These are phyloP conservation scores for Carex parvula DNA, from an alignment of 176 grass and related monocot genomes.

Conservation along the genomic window DNA sequence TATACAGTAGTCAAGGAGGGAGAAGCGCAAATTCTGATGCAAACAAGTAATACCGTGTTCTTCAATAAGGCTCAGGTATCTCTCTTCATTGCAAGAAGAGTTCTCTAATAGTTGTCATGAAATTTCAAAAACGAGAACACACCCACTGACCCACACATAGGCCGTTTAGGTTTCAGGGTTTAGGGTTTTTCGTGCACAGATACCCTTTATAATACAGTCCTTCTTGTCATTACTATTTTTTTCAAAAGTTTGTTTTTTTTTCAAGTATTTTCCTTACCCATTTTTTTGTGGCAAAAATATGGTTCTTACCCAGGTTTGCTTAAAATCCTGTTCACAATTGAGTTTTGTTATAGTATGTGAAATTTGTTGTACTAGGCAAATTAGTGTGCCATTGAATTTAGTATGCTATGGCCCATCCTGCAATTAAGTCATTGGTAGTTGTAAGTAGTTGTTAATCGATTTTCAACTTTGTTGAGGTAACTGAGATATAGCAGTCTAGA, in stretches of 20 bases:
- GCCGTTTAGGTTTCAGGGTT: neutral
- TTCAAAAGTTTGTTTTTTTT: neutral
- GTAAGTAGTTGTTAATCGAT: neutral
- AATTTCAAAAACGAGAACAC: neutral
- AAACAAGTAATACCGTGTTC: conserved; percentile 71
- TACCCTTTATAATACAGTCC: neutral
- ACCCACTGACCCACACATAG: too few relatives aligned
- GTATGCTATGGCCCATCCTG: neutral
- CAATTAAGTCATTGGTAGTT: neutral
- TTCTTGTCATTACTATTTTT: too few relatives aligned
- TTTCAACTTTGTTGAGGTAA: neutral
- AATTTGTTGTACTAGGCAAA: neutral
- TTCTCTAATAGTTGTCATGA: neutral
- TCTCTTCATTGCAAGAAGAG: neutral
- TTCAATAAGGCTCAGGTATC: conserved; percentile 82
- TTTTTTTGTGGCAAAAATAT: neutral
- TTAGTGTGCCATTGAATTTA: neutral
- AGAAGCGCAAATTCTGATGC: conserved; percentile 84
- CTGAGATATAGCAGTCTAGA: neutral
- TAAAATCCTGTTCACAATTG: neutral
- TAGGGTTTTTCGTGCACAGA: neutral
- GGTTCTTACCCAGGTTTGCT: neutral
- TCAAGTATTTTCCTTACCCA: neutral
- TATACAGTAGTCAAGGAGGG: conserved; percentile 75
- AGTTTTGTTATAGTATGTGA: neutral